phyloP scores from a whole-genome alignment of 2,329 filamentous ascomycete species.

The Monilinia fructigena region DNA sequence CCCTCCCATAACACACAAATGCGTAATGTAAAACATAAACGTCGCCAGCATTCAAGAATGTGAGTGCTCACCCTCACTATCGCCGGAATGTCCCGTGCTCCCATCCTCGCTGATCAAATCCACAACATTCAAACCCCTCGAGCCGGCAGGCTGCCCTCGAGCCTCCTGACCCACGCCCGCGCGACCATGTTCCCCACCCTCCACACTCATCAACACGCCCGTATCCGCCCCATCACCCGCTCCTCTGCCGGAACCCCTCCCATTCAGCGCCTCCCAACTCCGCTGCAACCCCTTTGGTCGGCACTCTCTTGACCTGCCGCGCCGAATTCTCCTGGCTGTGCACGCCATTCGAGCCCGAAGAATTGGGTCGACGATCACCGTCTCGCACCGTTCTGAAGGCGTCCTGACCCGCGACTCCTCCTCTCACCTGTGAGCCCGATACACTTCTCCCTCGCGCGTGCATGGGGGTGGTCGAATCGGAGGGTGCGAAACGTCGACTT shows the following conservation, averaged over 20 bases:
- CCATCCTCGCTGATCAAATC: constrained; percentile 11
- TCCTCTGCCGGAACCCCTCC: neutral
- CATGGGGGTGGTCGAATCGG: neutral
- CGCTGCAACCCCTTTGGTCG: constrained; percentile 5
- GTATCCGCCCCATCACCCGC: neutral
- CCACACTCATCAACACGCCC: neutral
- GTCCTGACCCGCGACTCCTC: neutral
- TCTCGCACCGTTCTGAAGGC: neutral
- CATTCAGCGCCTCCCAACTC: constrained; percentile 23
- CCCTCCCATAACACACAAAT: too few species aligned
- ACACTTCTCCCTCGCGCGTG: neutral
- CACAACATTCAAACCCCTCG: neutral
- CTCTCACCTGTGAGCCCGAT: neutral
- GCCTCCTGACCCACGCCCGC: neutral
- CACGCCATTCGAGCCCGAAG: neutral
- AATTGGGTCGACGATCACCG: neutral
- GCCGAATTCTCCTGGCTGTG: neutral
- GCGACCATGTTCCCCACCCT: neutral
- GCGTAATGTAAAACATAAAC: too few species aligned
- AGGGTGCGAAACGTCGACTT: neutral
- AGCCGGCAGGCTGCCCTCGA: neutral
- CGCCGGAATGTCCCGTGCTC: neutral
- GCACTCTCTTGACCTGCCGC: constrained; percentile 16
- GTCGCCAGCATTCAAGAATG: neutral
- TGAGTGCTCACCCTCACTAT: neutral